Base-by-base conservation (phyloP, 371 early-diverging fungal species). In the Mortierella sp. region DNA sequence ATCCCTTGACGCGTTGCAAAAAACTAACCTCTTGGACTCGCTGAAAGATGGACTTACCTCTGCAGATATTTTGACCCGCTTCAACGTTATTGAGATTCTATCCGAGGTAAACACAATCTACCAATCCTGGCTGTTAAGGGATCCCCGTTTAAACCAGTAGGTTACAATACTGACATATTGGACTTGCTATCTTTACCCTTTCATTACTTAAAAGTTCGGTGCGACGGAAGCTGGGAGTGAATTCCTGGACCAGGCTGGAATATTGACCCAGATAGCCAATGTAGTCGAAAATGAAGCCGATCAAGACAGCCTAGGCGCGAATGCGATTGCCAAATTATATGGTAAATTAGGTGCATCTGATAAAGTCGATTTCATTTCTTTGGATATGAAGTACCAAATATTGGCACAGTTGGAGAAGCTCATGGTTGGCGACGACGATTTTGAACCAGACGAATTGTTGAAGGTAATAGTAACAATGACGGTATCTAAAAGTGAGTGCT, bases 351-450 rank as follows among this genome's bases (percentile, higher is more conserved):
- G 81, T 3, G 67, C 67, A 7, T 71, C 81, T 3, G 47, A 61
- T 0, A 11, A 58, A 0, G 76, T 75, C 11, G 69, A 69, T 6
- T 80, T 75, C 50, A 62, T 69, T 1, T 33, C 58, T 1, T 21
- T 72, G 63, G 81, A 80, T 58, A 75, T 72, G 75, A 74, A 75
- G 48, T 75, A 66, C n/a, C 76, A 66, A 55, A 74, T 80, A 63
- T 52, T 80, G 64, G 10, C 22, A 0, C 81, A 80, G 45, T 50
- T 80, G 19, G 69, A 80, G 43, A 38, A 65, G 36, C 62, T 80
- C 13, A 41, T 80, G 52, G 32, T 58, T 0, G 76, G 76, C 8
- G 70, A 72, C 22, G 72, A 69, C 9, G 69, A 68, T 5, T 74
- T 57, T 65, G 66, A 67, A 4, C 76, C 72, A 0, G 58, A 66